Base-by-base conservation (phyloP, 2,329 filamentous ascomycete genomes). In the Dothistroma septosporum region DNA sequence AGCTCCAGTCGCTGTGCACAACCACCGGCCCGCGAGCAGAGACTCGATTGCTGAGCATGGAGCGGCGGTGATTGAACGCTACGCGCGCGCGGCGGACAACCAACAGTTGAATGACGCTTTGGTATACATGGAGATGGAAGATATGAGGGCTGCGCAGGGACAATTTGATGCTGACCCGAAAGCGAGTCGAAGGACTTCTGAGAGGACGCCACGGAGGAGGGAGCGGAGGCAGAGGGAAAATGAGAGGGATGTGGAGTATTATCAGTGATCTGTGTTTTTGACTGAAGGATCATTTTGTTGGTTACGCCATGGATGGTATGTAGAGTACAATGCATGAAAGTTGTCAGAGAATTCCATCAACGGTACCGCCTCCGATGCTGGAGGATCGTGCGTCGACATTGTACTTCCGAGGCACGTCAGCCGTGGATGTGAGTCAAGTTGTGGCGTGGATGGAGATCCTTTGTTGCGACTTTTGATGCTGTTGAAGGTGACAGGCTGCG, bases 61-160 rank as follows among this genome's bases (percentile, higher is more conserved):
- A 14, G 52, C 44, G 7, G 52, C 21, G 14, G 57, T 59, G 9
- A 59, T 59, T 28, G 57, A 54, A 5, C 57, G 57, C 11, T 48
- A 57, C 12, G 55, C 24, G 5, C 35, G 55, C 4, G 24, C 55
- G 8, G 24, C 46, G 28, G 55, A 8, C 19, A 35, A 9, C 16
- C 44, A 49, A 10, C 41, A 35, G 14, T 19, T 57, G 8, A 31
- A 21, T 12, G 55, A 57, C 10, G 55, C 55, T 19, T 35, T 57
- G 22, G 55, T 24, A 8, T 47, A 48, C 19, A 47, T 57, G 28
- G 44, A 49, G 10, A 5, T 57, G 28, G 24, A 35, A 10, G 22
- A 35, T 14, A 5, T 14, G 19, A n/a, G 19, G n/a, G 55, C 28
- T 33, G 35, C 21, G 9, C 11, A 28, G 19, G 19, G 11, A 14